Base-by-base conservation (phyloP, 2,329 filamentous ascomycete species). In the Cercospora sp. region DNA sequence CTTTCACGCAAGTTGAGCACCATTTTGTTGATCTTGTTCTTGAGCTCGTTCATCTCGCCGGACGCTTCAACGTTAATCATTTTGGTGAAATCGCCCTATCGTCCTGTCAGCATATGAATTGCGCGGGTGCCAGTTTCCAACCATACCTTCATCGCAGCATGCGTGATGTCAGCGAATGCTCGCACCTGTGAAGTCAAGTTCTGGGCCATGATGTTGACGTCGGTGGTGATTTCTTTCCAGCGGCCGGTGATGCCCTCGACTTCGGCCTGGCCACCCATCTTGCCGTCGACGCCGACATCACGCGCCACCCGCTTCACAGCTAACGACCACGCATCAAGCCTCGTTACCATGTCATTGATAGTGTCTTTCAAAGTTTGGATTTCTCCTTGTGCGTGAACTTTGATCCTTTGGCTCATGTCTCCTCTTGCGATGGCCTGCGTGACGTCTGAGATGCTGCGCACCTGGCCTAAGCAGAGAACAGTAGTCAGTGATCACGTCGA, bases 11-110 rank as follows among this genome's bases (percentile, higher is more conserved):
- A 83, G 78, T 97, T 97, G 78, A 92, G 95, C 63, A 98, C 94
- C 95, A 99, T 99, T 83, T 96, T 92, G 79, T 98, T 99, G 86
- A 99, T 98, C 85, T 98, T 98, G 76, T 94, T 90, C 82, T 99
- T 99, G 75, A 99, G 86, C 80, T 98, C 94, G 80, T 98, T 95
- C 95, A 99, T 98, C 81, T 99, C 95, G 71, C 95, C 95, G 12
- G 94, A 97, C 20, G 95, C 95, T 79, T 97, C 94, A 18, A 99
- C 94, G 59, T 95, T 97, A 79, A 99, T 94, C 67, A 96, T 89
- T 79, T 97, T 97, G 26, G 93, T 97, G 79, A 98, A 98, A 80
- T 99, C 94, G 71, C 95, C 95, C 60, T 62, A 6, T n/a, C 23
- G 9, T 5, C 48, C 23, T 30, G 48, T 30, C 28, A 48, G 16